These are phyloP conservation scores for Albophoma yamanashiensis DNA, from an alignment of 2,329 filamentous ascomycete genomes.

Conservation along the genomic window DNA sequence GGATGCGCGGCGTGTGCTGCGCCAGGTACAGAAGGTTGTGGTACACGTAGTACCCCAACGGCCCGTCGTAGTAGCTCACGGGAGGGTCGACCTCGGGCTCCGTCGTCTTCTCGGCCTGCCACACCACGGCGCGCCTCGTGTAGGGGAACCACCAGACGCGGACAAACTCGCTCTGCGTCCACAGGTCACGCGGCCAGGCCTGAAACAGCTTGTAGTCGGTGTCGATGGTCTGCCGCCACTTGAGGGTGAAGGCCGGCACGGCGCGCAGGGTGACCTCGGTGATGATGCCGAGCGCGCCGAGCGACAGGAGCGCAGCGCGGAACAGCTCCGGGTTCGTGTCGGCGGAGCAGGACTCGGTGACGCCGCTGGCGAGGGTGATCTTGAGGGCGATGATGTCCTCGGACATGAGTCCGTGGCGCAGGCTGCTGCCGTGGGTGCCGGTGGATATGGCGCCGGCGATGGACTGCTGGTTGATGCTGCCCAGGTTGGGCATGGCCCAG, in stretches of 20 bases:
- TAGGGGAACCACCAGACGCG: conserved; percentile 98
- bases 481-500: conserved; percentile 81
- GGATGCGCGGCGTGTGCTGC: conserved; percentile 64
- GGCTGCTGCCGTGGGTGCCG: conserved; percentile 83
- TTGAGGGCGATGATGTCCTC: conserved; percentile 65
- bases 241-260: conserved; percentile 69
- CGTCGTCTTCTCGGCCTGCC: conserved; percentile 73
- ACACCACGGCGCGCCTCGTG: conserved; percentile 75
- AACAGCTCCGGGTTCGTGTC: conserved; percentile 69
- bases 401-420: conserved; percentile 74
- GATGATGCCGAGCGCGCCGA: conserved; percentile 85
- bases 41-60: conserved; percentile 79
- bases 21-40: conserved; percentile 79
- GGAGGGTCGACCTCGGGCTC: conserved; percentile 48
- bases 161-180: conserved; percentile 80
- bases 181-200: conserved; percentile 64
- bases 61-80: conserved; percentile 69
- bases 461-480: conserved; percentile 91
- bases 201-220: conserved; percentile 57
- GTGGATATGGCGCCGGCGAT: conserved; percentile 88
- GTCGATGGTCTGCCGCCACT: conserved; percentile 75
- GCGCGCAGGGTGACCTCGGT: conserved; percentile 80
- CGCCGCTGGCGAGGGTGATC: conserved; percentile 74
- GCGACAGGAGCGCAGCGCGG: conserved; percentile 73
- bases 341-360: conserved; percentile 58